These are phyloP conservation scores for Mortierella sp. DNA, from an alignment of 371 early-diverging fungal genomes.

Conservation along the genomic window DNA sequence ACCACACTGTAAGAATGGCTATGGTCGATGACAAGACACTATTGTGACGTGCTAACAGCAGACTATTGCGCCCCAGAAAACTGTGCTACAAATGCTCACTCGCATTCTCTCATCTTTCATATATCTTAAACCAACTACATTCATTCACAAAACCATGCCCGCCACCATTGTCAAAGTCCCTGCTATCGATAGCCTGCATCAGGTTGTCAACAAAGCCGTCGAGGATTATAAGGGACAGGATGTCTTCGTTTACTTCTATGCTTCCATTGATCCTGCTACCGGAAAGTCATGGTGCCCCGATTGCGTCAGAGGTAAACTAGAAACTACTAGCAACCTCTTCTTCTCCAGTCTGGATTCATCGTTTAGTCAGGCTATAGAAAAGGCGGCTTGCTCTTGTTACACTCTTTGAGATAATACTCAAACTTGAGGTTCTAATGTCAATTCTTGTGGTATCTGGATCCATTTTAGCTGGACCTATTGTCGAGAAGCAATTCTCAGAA, in stretches of 20 bases:
- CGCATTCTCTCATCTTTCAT: conserved; percentile 1
- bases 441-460: no score
- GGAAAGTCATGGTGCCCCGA: conserved; percentile 74
- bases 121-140: neutral
- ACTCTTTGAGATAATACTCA: no score
- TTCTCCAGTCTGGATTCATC: conserved; percentile 4
- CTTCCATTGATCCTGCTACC: conserved; percentile 53
- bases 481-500: conserved; percentile 58
- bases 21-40: no score
- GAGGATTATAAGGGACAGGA: conserved; percentile 37
- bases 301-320: conserved; percentile 56
- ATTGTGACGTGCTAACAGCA: no score
- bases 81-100: conserved; percentile 1
- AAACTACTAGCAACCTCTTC: neutral
- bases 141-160: conserved; percentile 31
- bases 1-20: no score
- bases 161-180: conserved; percentile 42
- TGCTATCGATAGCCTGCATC: conserved; percentile 21
- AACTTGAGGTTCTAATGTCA: no score
- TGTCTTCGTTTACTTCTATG: conserved; percentile 43
- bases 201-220: conserved; percentile 21
- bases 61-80: no score
- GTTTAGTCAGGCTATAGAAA: no score
- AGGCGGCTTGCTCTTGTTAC: no score
- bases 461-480: conserved; percentile 65